Base-by-base conservation (phyloP, 176 grass and related monocot species). In the Musa acuminata region DNA sequence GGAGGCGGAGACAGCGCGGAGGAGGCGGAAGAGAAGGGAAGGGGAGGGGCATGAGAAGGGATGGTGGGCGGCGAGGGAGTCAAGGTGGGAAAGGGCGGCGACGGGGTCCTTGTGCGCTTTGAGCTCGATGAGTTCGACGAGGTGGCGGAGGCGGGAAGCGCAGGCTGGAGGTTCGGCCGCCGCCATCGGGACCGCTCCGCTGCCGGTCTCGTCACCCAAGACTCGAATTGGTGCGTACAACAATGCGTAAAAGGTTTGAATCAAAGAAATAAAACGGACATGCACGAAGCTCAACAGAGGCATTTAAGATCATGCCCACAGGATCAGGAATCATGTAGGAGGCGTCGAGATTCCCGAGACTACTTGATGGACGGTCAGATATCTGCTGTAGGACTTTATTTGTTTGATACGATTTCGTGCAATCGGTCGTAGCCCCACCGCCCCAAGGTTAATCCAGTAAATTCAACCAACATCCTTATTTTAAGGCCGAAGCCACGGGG, bases 21-120 rank as follows among this genome's bases (percentile, higher is more conserved):
- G 87, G 73, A 92, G 86, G 80, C 84, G 87, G 86, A 94, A 86
- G 82, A 98, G 86, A 82, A 92, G 82, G 68, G 87, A 72, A 59
- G 82, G 82, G 24, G 89, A 84, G 20, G 84, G 81, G 16, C 87
- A 54, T 73, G 82, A 92, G 55, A 66, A 60, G 16, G 82, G 82
- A 80, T 80, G 70, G 72, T 83, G 81, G 35, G 80, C 27, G 49
- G 82, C 54, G 22, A 92, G 87, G 73, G 73, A 49, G 66, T 85
- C 80, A 65, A 96, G 81, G 82, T 92, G 87, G 68, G 83, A 49
- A 57, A 96, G 85, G 29, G 92, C 83, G 26, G 83, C 22, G 29
- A 89, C 74, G 19, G 88, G 80, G 65, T 91, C 77, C 11, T 65
- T 69, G 8, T 88, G 86, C 8, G 82, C 85, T 73, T 90, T 90